Evolutionary conservation across 306 rosid species (phyloP).

Genomic region (Acmispon strigosus): DNA sequence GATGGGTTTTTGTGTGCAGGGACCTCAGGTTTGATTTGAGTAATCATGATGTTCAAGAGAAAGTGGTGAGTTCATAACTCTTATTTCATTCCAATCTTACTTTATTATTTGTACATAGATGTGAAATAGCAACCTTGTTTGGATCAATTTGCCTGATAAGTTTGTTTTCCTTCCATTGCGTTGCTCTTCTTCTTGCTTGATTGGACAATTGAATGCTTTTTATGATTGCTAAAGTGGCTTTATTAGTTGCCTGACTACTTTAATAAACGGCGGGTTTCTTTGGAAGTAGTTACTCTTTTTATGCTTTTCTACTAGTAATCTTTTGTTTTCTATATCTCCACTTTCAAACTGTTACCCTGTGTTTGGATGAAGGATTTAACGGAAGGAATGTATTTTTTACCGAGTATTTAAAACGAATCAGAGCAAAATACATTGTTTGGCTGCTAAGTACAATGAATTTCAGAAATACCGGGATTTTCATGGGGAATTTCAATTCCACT

Average conservation of each 20-base stretch:
- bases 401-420: no score
- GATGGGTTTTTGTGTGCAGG: conserved; percentile 41
- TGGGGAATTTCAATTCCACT: no score
- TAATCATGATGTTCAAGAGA: conserved; percentile 30
- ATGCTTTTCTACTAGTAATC: background rate
- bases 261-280: background rate
- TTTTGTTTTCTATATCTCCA: background rate
- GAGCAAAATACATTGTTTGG: no score
- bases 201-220: background rate
- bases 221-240: background rate
- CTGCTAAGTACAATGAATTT: no score
- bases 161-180: background rate
- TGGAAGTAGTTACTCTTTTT: background rate
- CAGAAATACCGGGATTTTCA: no score
- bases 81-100: background rate
- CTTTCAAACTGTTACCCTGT: background rate
- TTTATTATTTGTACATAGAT: background rate
- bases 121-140: background rate
- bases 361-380: no score
- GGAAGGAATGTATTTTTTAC: no score
- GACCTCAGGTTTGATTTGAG: conserved; percentile 30
- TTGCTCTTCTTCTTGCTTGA: background rate
- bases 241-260: background rate
- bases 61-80: conserved; percentile 41
- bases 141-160: background rate